Conservation (phyloP, 192 early-diverging fungal genomes). For the Geosiphon pyriformis region DNA sequence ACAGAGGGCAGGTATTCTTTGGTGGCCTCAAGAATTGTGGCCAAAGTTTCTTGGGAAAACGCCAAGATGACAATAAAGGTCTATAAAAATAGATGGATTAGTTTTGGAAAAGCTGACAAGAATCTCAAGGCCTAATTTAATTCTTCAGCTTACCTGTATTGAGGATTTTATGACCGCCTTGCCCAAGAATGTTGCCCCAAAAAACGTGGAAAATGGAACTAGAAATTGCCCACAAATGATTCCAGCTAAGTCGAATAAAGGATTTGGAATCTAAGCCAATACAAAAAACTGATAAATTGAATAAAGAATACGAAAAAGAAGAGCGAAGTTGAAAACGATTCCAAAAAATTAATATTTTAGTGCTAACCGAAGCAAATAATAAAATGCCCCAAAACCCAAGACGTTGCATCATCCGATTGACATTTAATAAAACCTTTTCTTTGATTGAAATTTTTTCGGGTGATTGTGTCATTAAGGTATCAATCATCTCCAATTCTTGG, state of each 20-base stretch:
- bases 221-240: slow-evolving; percentile 91
- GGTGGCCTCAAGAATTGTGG: slow-evolving; percentile 49
- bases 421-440: slow-evolving; percentile 58
- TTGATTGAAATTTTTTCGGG: slow-evolving; percentile 54
- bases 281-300: neutral
- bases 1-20: slow-evolving; percentile 48
- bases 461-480: slow-evolving; percentile 42
- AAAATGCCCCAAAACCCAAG: slow-evolving; percentile 90
- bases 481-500: slow-evolving; percentile 40
- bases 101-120: no score
- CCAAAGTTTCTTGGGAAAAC: slow-evolving; percentile 74
- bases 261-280: slow-evolving; percentile 87
- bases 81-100: slow-evolving; percentile 33
- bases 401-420: slow-evolving; percentile 66
- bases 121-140: no score
- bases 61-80: slow-evolving; percentile 73
- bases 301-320: neutral
- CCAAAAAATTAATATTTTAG: slow-evolving; percentile 9
- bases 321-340: no score
- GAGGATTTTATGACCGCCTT: slow-evolving; percentile 86
- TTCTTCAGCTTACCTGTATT: slow-evolving; percentile 55
- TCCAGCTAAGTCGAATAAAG: slow-evolving; percentile 93
- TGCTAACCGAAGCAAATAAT: slow-evolving; percentile 75
- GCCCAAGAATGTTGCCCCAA: slow-evolving; percentile 91
- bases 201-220: slow-evolving; percentile 91